Evolutionary conservation across 305 asterid genomes (phyloP), one percentile per base, ranked within the genome.

Genomic region (Fraxinus platypoda): DNA sequence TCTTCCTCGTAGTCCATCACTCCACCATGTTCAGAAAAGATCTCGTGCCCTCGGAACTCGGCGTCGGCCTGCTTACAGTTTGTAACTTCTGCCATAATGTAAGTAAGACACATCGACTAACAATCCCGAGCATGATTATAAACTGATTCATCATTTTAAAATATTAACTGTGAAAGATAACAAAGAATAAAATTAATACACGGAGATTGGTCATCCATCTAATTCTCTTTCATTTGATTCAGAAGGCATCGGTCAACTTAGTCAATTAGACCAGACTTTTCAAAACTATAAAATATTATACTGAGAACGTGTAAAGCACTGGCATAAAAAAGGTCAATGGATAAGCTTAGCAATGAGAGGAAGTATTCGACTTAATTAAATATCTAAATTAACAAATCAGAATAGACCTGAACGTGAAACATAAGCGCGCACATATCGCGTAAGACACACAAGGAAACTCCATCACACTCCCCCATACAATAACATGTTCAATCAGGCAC

Each of bases 1-100:
- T 96, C 98, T 89, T 96, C 98, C 89, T 91, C 98, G 21, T 86
- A 94, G 88, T 93, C 97, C 98, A 96, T 96, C 90, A 93, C 95
- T 90, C 98, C 98, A 85, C 95, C 97, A 87, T 89, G 92, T 90
- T 96, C 99, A 87, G 97, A 85, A 89, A 87, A 90, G 91, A 92
- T 84, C 90, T 96, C 98, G 74, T 93, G 95, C 86, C 95, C 98
- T 87, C 94, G 89, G 92, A 89, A 82, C 43, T 93, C 97, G 83
- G 83, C 21, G 76, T 91, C 94, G 80, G 92, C 99, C 98, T 94
- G 98, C 97, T 95, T 81, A 94, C 90, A 92, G 93, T 92, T 90
- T 87, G 92, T 90, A 95, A 92, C 97, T 91, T 96, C 97, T 94
- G 98, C 97, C 97, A 94, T 90, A 92, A 87, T 75, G 93, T 94